These are phyloP conservation scores for Theileria orientalis DNA, from an alignment of 169 alveolate species.

Conservation along the genomic window DNA sequence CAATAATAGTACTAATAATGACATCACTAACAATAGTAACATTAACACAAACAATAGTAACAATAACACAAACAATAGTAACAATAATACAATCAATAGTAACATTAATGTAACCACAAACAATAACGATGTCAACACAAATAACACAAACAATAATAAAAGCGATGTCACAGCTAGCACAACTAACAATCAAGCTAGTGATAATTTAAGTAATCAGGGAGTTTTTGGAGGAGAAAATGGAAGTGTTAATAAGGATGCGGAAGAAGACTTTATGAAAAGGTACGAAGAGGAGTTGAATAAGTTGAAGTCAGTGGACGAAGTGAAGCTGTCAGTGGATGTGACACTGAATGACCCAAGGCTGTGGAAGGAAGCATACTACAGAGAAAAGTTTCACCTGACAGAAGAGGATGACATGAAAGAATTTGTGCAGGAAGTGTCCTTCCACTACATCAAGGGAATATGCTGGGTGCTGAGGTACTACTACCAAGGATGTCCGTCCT, in stretches of 20 bases:
- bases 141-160: too few species aligned
- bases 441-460: slow-evolving; percentile 92
- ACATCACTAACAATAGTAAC: too few species aligned
- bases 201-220: background rate
- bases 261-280: slow-evolving; percentile 26
- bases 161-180: background rate
- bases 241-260: background rate
- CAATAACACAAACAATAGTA: background rate
- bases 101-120: background rate
- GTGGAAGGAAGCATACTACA: slow-evolving; percentile 60
- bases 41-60: too few species aligned
- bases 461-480: slow-evolving; percentile 92
- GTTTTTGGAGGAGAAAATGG: background rate
- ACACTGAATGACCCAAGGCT: slow-evolving; percentile 53
- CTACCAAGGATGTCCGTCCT: slow-evolving; percentile 92
- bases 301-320: slow-evolving; percentile 35
- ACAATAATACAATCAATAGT: too few species aligned
- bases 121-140: background rate
- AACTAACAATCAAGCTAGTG: too few species aligned
- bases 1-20: background rate
- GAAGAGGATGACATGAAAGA: slow-evolving; percentile 26
- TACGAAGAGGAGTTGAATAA: slow-evolving; percentile 32
- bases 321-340: slow-evolving; percentile 60
- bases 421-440: slow-evolving; percentile 59
- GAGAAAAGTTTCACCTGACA: slow-evolving; percentile 34